Conservation (phyloP, 768 basidiomycete species). For the Cytidiella melzeri region DNA sequence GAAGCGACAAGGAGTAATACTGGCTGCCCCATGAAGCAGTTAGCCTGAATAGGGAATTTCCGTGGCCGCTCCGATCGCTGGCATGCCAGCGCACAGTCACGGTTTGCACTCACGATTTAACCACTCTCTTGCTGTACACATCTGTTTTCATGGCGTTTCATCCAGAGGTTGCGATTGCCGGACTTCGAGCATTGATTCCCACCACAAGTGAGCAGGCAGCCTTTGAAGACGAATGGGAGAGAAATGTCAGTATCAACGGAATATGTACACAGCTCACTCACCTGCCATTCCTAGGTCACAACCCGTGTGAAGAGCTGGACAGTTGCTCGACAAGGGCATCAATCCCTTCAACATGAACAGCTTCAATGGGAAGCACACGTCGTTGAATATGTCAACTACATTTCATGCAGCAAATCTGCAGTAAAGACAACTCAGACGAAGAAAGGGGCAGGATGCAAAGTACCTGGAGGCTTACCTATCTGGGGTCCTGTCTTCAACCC, state of each 20-base stretch:
- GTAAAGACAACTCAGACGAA: constrained; percentile 15
- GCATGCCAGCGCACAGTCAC: too few species aligned
- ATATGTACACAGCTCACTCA: too few species aligned
- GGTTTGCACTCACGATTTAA: too few species aligned
- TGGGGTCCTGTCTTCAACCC: neutral
- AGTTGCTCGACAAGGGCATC: neutral
- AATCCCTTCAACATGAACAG: constrained; percentile 9
- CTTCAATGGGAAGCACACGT: constrained; percentile 20
- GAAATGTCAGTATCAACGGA: neutral
- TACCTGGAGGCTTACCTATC: neutral
- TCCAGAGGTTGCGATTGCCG: neutral
- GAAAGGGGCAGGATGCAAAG: constrained; percentile 16
- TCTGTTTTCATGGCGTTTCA: neutral
- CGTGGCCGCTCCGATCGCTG: too few species aligned
- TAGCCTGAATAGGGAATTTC: too few species aligned
- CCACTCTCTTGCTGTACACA: too few species aligned
- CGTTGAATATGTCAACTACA: constrained; percentile 19
- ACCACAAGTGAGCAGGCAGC: neutral
- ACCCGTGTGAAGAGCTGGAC: too few species aligned
- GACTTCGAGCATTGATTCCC: neutral
- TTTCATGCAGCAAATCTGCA: constrained; percentile 8
- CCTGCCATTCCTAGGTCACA: too few species aligned
- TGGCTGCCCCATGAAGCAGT: too few species aligned
- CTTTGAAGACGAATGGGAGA: neutral
- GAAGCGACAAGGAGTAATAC: too few species aligned